Evolutionary conservation across 2,329 filamentous ascomycete genomes (phyloP).

Genomic region (Aspergillus phoenicis): DNA sequence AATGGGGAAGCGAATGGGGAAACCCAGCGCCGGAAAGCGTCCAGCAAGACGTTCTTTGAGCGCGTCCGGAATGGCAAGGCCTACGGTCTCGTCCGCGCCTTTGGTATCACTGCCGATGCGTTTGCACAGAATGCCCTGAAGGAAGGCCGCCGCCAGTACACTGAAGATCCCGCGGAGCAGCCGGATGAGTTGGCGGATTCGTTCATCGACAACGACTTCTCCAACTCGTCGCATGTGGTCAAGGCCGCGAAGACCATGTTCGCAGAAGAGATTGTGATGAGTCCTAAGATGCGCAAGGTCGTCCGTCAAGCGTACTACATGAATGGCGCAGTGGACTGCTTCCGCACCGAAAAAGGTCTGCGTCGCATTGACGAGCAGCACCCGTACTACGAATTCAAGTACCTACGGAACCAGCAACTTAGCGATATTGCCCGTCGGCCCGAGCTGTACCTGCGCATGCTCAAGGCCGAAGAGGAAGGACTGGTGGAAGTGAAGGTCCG

Average conservation of each 20-base stretch:
- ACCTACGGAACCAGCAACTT: slow-evolving; percentile 86
- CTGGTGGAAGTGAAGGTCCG: slow-evolving; percentile 81
- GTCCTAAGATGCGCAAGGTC: slow-evolving; percentile 84
- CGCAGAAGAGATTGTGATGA: slow-evolving; percentile 84
- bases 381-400: slow-evolving; percentile 97
- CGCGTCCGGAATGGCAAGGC: slow-evolving; percentile 78
- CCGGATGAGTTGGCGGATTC: slow-evolving; percentile 87
- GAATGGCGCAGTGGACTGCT: slow-evolving; percentile 81
- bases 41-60: slow-evolving; percentile 78
- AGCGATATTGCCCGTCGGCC: slow-evolving; percentile 78
- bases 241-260: slow-evolving; percentile 83
- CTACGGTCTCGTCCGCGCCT: slow-evolving; percentile 81
- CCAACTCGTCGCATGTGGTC: slow-evolving; percentile 74
- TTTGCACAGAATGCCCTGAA: slow-evolving; percentile 84
- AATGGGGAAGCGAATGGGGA: slow-evolving; percentile 63
- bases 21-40: slow-evolving; percentile 78
- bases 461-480: slow-evolving; percentile 93
- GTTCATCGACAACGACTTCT: slow-evolving; percentile 71
- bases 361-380: slow-evolving; percentile 93
- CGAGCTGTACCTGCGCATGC: slow-evolving; percentile 93
- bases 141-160: slow-evolving; percentile 74
- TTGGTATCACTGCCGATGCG: slow-evolving; percentile 85
- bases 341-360: slow-evolving; percentile 89
- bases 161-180: slow-evolving; percentile 78
- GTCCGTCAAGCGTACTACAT: slow-evolving; percentile 82